These are phyloP conservation scores for Lentinula aciculospora DNA, from an alignment of 768 basidiomycete genomes.

Conservation along the genomic window DNA sequence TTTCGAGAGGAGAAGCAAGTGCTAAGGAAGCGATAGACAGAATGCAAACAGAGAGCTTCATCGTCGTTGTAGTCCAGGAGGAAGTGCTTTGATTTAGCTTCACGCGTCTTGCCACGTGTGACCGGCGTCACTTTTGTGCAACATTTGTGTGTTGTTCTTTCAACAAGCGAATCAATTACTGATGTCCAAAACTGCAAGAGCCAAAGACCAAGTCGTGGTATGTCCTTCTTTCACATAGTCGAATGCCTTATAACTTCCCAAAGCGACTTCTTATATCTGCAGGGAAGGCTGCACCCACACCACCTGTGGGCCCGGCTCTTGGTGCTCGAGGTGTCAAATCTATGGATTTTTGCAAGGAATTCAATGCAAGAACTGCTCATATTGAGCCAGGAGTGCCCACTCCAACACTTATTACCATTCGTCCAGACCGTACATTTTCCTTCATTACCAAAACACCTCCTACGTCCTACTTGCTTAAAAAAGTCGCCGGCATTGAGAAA, in stretches of 20 bases:
- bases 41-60: background rate
- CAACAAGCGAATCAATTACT: background rate
- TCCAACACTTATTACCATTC: constrained; percentile 90
- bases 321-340: constrained; percentile 98
- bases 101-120: constrained; percentile 4
- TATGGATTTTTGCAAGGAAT: constrained; percentile 99
- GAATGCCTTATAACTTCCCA: constrained; percentile 12
- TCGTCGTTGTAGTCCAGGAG: constrained; percentile 8
- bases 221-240: constrained; percentile 22
- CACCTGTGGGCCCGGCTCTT: constrained; percentile 94
- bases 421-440: constrained; percentile 92
- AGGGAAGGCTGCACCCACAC: constrained; percentile 92
- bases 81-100: background rate
- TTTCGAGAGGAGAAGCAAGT: constrained; percentile 31
- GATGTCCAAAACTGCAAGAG: constrained; percentile 68
- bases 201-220: constrained; percentile 74
- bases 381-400: constrained; percentile 79
- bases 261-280: constrained; percentile 86
- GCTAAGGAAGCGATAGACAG: constrained; percentile 18
- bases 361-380: constrained; percentile 94
- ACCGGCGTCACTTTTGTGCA: background rate
- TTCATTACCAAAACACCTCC: constrained; percentile 93
- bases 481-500: constrained; percentile 85
- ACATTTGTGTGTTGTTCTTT: too few relatives aligned
- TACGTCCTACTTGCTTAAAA: constrained; percentile 85